These are phyloP conservation scores for Reticulascus tulasneorum DNA, from an alignment of 2,329 filamentous ascomycete genomes.

Conservation along the genomic window DNA sequence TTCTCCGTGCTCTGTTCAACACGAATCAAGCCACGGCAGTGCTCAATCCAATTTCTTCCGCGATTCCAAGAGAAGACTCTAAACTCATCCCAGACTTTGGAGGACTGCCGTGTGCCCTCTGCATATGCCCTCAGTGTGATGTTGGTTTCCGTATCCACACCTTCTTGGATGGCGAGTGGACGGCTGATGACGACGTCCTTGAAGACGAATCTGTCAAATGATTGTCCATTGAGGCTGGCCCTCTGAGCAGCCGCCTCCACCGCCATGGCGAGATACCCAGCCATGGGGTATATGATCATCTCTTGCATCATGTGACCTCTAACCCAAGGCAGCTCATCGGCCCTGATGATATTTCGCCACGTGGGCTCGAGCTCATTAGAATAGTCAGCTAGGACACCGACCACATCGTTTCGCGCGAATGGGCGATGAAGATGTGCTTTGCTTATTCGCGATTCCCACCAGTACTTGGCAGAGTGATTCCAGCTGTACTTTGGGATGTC, in stretches of 20 bases:
- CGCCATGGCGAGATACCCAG: slow-evolving; percentile 26
- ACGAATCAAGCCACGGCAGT: slow-evolving; percentile 4
- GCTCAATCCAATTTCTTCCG: neutral
- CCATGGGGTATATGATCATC: slow-evolving; percentile 33
- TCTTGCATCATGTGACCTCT: slow-evolving; percentile 42
- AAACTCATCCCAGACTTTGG: slow-evolving; percentile 3
- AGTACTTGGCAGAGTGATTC: slow-evolving; percentile 7
- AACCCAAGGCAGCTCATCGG: slow-evolving; percentile 37
- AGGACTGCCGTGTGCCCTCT: neutral
- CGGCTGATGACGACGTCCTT: slow-evolving; percentile 11
- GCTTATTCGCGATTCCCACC: slow-evolving; percentile 1
- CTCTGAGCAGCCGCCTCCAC: slow-evolving; percentile 7
- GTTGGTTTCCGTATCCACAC: slow-evolving; percentile 3
- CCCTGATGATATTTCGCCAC: slow-evolving; percentile 7
- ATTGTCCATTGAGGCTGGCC: neutral
- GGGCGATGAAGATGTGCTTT: slow-evolving; percentile 6
- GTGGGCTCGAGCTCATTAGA: slow-evolving; percentile 5
- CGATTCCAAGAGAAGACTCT: slow-evolving; percentile 1
- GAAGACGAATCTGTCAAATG: slow-evolving; percentile 2
- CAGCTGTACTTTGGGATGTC: slow-evolving; percentile 12
- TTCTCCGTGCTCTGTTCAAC: neutral
- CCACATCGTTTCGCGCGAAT: slow-evolving; percentile 4
- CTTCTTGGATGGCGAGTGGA: slow-evolving; percentile 4
- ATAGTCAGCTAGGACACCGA: neutral
- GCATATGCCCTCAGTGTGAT: slow-evolving; percentile 4